These are phyloP conservation scores for Pseudocercospora fijiensis DNA, from an alignment of 2,329 filamentous ascomycete species.

Conservation along the genomic window DNA sequence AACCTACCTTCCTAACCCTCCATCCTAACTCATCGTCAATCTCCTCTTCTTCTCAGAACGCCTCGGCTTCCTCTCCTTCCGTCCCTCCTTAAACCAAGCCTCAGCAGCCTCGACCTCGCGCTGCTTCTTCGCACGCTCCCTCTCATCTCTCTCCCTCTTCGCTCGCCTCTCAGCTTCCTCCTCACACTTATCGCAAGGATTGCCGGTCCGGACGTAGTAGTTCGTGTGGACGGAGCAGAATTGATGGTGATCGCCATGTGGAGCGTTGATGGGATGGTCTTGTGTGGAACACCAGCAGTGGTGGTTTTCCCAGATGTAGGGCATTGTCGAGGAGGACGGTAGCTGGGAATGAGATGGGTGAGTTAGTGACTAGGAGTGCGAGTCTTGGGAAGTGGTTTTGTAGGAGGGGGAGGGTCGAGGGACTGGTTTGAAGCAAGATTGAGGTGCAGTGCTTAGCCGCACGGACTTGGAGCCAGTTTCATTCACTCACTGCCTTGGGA, in stretches of 20 bases:
- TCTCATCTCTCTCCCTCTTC: not conserved
- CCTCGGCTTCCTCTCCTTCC: conserved; percentile 6
- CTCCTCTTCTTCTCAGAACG: not conserved
- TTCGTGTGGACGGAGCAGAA: not conserved
- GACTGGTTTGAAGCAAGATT: not conserved
- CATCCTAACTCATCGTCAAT: not conserved
- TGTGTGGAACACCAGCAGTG: conserved; percentile 6
- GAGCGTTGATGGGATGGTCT: not conserved
- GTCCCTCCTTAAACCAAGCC: conserved; percentile 3
- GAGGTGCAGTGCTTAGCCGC: not conserved
- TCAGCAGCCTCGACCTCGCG: not conserved
- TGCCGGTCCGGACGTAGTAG: not conserved
- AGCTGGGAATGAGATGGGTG: too few species aligned
- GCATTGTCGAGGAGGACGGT: not conserved
- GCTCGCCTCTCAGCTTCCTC: conserved; percentile 1
- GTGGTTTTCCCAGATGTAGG: not conserved
- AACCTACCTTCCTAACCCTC: not conserved
- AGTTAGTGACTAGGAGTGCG: too few species aligned
- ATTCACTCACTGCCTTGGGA: not conserved
- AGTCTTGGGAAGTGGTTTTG: too few species aligned
- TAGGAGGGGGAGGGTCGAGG: too few species aligned
- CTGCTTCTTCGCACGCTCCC: not conserved
- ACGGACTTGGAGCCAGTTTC: not conserved
- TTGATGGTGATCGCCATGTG: not conserved
- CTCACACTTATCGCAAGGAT: not conserved